Percentiles rank a stretch among this genome's conserved stretches.
Conservation (phyloP, 1,284 basidiomycete species). For the Tilletia walkeri region DNA sequence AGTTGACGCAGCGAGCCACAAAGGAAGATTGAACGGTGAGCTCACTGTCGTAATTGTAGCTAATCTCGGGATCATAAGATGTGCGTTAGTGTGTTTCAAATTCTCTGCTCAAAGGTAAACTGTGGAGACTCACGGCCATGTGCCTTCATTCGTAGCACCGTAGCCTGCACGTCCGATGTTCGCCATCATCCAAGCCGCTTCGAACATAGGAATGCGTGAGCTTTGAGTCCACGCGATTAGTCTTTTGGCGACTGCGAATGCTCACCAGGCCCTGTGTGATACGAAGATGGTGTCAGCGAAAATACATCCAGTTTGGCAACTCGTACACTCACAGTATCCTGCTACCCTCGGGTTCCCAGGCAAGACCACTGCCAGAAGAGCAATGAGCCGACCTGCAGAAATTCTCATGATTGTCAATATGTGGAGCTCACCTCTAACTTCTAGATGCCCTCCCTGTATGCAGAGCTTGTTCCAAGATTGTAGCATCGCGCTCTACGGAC, state of each 20-base stretch:
- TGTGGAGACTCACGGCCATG: slow-evolving; percentile 61
- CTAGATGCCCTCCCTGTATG: slow-evolving; percentile 58
- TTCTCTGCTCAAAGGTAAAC: too few relatives aligned
- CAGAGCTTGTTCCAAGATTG: slow-evolving; percentile 53
- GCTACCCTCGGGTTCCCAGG: slow-evolving; percentile 41
- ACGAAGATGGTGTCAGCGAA: not conserved
- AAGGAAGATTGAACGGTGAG: slow-evolving; percentile 15
- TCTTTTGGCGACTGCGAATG: not conserved
- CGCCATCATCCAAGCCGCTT: slow-evolving; percentile 64
- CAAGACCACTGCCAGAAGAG: slow-evolving; percentile 51
- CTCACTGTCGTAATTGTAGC: slow-evolving; percentile 75
- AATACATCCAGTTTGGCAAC: slow-evolving; percentile 16
- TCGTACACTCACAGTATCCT: slow-evolving; percentile 47
- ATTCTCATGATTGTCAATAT: too few relatives aligned
- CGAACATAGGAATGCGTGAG: not conserved
- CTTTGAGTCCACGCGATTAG: too few relatives aligned
- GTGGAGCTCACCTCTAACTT: slow-evolving; percentile 61
- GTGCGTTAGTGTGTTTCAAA: too few relatives aligned
- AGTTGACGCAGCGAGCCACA: not conserved
- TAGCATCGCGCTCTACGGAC: too few relatives aligned
- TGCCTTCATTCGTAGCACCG: slow-evolving; percentile 62
- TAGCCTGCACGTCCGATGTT: slow-evolving; percentile 61
- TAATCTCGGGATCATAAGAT: too few relatives aligned
- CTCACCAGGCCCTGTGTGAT: not conserved
- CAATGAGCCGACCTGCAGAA: slow-evolving; percentile 58